A percentile compares a stretch with the other conserved stretches of the same genome.
These are phyloP conservation scores for Sclerospora graminicola DNA, from an alignment of 352 stramenopile species.

Conservation along the genomic window DNA sequence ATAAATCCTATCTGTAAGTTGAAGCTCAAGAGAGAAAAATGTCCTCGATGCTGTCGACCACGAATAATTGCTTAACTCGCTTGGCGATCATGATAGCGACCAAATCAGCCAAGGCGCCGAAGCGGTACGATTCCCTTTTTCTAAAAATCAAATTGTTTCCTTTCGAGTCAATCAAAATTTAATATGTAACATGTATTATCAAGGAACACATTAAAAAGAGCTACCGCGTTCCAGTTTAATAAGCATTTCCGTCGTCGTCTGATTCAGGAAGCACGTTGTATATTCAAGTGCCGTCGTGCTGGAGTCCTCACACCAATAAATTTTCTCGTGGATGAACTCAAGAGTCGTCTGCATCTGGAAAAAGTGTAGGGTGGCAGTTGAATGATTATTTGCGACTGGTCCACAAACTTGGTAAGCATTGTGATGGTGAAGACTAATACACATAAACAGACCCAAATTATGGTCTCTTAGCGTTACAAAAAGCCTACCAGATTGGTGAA, in stretches of 20 bases:
- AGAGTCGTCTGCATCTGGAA: conserved; percentile 55
- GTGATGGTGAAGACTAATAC: not conserved
- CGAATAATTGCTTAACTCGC: too few relatives aligned
- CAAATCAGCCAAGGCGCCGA: conserved; percentile 72
- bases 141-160: not conserved
- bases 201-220: conserved; percentile 81
- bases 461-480: conserved; percentile 34
- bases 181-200: conserved; percentile 35
- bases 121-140: conserved; percentile 12
- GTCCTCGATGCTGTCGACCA: too few relatives aligned
- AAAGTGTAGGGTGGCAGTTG: conserved; percentile 57
- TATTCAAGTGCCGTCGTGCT: conserved; percentile 68
- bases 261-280: conserved; percentile 73
- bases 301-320: conserved; percentile 64
- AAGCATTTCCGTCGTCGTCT: conserved; percentile 72
- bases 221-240: conserved; percentile 60
- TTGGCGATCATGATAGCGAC: conserved; percentile 27
- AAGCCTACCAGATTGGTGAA: conserved; percentile 78
- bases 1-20: too few relatives aligned
- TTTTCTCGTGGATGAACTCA: conserved; percentile 73
- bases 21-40: too few relatives aligned
- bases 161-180: not conserved
- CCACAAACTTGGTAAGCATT: conserved; percentile 34
- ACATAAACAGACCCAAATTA: conserved; percentile 37
- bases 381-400: conserved; percentile 56